These are phyloP conservation scores for Colletotrichum orbiculare DNA, from an alignment of 2,329 filamentous ascomycete genomes.

Conservation along the genomic window DNA sequence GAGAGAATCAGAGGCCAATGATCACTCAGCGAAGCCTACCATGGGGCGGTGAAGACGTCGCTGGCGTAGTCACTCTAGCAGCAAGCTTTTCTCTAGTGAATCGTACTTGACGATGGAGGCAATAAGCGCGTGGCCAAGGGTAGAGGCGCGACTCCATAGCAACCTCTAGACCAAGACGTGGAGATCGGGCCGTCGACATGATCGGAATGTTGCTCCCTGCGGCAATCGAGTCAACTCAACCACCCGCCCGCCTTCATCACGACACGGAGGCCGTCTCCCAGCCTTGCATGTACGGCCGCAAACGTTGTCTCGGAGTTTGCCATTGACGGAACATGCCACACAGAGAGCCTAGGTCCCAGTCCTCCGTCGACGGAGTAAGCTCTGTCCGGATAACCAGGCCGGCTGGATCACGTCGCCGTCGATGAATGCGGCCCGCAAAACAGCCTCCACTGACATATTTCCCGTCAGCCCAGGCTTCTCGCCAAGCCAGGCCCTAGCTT, in stretches of 20 bases:
- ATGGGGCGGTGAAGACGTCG: too few relatives aligned
- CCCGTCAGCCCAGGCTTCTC: conserved; percentile 1
- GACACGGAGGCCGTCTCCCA: not conserved
- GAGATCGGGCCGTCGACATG: not conserved
- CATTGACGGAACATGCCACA: conserved; percentile 14
- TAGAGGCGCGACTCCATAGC: too few relatives aligned
- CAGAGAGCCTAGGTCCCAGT: not conserved
- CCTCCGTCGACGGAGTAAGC: not conserved
- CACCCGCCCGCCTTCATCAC: not conserved
- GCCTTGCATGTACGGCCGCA: conserved; percentile 20
- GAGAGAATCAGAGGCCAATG: too few relatives aligned
- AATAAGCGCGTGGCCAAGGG: too few relatives aligned
- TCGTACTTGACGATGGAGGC: too few relatives aligned
- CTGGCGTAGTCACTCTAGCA: too few relatives aligned
- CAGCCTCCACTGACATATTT: conserved; percentile 17
- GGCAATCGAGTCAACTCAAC: conserved; percentile 4
- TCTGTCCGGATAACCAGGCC: conserved; percentile 10
- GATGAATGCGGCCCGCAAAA: conserved; percentile 29
- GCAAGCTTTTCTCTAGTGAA: too few relatives aligned
- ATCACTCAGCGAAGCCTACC: too few relatives aligned
- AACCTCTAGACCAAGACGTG: too few relatives aligned
- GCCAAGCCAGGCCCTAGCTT: conserved; percentile 8
- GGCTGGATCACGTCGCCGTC: not conserved
- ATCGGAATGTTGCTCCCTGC: conserved; percentile 1
- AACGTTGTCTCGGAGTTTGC: conserved; percentile 28